These are phyloP conservation scores for Penicillium angulare DNA, from an alignment of 495 filamentous ascomycete genomes.

Conservation along the genomic window DNA sequence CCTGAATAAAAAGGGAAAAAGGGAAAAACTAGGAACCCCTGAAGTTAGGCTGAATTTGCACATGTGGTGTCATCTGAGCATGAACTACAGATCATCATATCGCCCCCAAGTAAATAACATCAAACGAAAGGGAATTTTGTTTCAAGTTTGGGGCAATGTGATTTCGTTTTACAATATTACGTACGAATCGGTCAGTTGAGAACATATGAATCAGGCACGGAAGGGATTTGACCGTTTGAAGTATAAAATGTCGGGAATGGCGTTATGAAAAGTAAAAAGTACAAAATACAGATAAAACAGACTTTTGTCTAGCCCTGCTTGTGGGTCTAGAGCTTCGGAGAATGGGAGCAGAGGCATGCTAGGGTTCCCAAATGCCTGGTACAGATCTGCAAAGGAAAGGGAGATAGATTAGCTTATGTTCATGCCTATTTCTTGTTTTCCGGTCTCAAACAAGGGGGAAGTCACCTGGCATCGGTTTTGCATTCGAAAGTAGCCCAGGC, in stretches of 20 bases:
- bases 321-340: conserved; percentile 13
- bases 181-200: not conserved
- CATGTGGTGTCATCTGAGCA: not conserved
- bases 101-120: too few species aligned
- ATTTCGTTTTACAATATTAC: not conserved
- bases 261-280: not conserved
- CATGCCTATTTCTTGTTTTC: conserved; percentile 3
- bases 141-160: not conserved
- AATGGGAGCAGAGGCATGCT: conserved; percentile 23
- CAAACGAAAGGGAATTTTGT: not conserved
- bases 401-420: conserved; percentile 19
- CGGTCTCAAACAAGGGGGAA: conserved; percentile 25
- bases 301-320: conserved; percentile 5
- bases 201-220: not conserved
- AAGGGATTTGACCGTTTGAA: not conserved
- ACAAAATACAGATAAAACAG: not conserved
- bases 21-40: not conserved
- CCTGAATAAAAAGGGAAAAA: not conserved
- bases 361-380: conserved; percentile 25
- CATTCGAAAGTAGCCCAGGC: conserved; percentile 3
- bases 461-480: not conserved
- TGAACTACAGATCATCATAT: too few species aligned
- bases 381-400: conserved; percentile 18
- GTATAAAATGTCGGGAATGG: not conserved
- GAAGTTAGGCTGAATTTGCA: not conserved